These are phyloP conservation scores for Lasiodiplodia sp. DNA, from an alignment of 2,329 filamentous ascomycete species.

Conservation along the genomic window DNA sequence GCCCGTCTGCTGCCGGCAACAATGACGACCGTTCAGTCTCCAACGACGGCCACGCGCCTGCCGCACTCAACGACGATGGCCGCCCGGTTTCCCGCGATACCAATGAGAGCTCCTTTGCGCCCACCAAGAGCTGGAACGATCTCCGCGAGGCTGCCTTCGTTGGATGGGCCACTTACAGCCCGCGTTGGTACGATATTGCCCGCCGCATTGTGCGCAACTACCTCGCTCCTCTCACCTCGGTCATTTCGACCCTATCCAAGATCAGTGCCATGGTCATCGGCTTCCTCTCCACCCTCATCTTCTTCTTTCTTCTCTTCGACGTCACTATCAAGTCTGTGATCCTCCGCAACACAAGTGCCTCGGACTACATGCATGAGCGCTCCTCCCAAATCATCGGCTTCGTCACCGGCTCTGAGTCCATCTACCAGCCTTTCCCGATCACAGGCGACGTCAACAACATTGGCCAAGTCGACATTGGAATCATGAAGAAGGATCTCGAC, in stretches of 20 bases:
- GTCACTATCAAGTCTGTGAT: conserved; percentile 1
- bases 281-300: conserved; percentile 4
- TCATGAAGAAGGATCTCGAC: conserved; percentile 32
- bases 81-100: conserved; percentile 2
- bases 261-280: conserved; percentile 6
- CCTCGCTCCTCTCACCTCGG: background rate
- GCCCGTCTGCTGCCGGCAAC: background rate
- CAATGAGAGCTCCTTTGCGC: background rate
- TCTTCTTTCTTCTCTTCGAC: conserved; percentile 7
- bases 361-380: conserved; percentile 12
- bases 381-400: background rate
- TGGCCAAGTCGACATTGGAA: conserved; percentile 10
- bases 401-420: background rate
- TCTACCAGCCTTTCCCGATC: conserved; percentile 3
- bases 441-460: conserved; percentile 1
- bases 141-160: conserved; percentile 6
- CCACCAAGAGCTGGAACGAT: conserved; percentile 11
- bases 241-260: background rate
- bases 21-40: background rate
- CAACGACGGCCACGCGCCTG: background rate
- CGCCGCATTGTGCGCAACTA: conserved; percentile 11
- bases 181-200: background rate
- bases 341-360: background rate
- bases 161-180: conserved; percentile 4
- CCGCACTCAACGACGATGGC: background rate